phyloP scores from a whole-genome alignment of 352 stramenopile genomes.

The Phytophthora rubi region DNA sequence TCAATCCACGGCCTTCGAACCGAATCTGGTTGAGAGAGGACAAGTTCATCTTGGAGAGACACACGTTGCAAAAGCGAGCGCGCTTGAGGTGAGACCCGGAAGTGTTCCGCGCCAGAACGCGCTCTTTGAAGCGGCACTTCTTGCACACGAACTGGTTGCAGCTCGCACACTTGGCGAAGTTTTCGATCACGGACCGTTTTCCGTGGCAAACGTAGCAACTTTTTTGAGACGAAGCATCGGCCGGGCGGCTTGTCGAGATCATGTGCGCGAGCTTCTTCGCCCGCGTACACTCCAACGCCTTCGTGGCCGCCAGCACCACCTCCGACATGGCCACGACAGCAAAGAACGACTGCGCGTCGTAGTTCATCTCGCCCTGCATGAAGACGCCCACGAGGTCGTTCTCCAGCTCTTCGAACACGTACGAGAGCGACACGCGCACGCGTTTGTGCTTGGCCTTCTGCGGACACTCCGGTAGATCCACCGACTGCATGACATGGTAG shows the following conservation, averaged over 20 bases:
- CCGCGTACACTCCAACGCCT: conserved; percentile 14
- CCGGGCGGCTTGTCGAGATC: neutral
- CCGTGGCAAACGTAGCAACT: conserved; percentile 12
- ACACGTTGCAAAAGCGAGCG: conserved; percentile 17
- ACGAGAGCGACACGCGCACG: conserved; percentile 25
- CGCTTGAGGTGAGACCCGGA: conserved; percentile 12
- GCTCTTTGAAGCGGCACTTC: conserved; percentile 25
- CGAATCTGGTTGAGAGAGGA: conserved; percentile 15
- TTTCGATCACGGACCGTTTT: conserved; percentile 23
- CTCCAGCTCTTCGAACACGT: conserved; percentile 39
- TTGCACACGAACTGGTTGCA: conserved; percentile 25
- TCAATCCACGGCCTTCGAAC: neutral
- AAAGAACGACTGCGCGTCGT: conserved; percentile 2
- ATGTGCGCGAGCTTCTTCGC: conserved; percentile 20
- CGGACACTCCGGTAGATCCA: conserved; percentile 27
- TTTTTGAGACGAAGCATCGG: conserved; percentile 2
- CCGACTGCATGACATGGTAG: conserved; percentile 44
- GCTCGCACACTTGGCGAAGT: conserved; percentile 14
- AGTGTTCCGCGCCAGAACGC: conserved; percentile 14
- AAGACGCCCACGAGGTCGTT: conserved; percentile 27
- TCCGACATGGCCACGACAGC: conserved; percentile 6
- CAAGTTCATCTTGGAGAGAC: conserved; percentile 21
- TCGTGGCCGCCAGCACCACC: conserved; percentile 5
- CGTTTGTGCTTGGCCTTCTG: conserved; percentile 20
- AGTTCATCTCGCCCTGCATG: conserved; percentile 25